Conservation (phyloP, 2,329 filamentous ascomycete species). For the Epicoccum nigrum region DNA sequence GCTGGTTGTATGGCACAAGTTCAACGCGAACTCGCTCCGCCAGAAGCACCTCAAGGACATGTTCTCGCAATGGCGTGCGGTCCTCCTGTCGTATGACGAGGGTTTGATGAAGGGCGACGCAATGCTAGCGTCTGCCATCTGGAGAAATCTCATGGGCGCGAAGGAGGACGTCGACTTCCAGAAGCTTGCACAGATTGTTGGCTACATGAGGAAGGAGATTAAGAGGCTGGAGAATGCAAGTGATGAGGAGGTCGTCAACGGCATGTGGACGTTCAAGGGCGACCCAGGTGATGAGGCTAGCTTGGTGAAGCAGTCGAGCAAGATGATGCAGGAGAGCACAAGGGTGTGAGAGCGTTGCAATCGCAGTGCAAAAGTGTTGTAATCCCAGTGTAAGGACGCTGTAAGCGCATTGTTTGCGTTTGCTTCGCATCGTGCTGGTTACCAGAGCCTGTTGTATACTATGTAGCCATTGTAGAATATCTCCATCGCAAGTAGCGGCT, state of each 20-base stretch:
- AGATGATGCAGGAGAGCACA: slow-evolving; percentile 27
- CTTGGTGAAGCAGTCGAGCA: slow-evolving; percentile 33
- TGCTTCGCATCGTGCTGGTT: too few species aligned
- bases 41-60: slow-evolving; percentile 79
- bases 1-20: slow-evolving; percentile 80
- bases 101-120: slow-evolving; percentile 78
- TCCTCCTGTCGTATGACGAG: slow-evolving; percentile 84
- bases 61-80: slow-evolving; percentile 89
- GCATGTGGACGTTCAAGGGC: slow-evolving; percentile 57
- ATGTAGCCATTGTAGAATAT: slow-evolving; percentile 5
- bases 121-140: slow-evolving; percentile 79
- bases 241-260: slow-evolving; percentile 59
- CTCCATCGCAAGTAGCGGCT: neutral
- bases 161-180: slow-evolving; percentile 66
- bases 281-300: slow-evolving; percentile 50
- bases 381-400: too few species aligned
- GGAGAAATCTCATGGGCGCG: slow-evolving; percentile 91
- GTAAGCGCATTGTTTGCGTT: too few species aligned
- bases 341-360: slow-evolving; percentile 12
- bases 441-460: slow-evolving; percentile 9
- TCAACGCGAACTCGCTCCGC: slow-evolving; percentile 60
- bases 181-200: slow-evolving; percentile 66
- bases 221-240: slow-evolving; percentile 59
- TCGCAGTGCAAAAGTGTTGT: too few species aligned
- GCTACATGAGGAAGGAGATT: slow-evolving; percentile 66